phyloP scores from a whole-genome alignment of 164 flowering plant species.

The Houttuynia cordata region DNA sequence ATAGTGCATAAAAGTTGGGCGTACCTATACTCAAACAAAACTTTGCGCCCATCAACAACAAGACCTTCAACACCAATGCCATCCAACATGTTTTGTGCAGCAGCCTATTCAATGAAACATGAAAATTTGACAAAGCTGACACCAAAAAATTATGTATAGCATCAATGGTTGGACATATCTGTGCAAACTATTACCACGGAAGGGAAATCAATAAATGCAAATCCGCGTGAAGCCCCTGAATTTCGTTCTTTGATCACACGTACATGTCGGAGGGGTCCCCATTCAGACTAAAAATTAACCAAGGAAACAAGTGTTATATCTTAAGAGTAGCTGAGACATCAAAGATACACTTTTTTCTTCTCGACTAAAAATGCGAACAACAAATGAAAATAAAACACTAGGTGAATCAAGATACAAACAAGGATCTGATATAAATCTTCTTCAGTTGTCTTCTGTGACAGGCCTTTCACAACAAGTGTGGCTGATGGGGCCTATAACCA shows the following conservation, averaged over 20 bases:
- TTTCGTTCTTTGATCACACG: conserved; percentile 89
- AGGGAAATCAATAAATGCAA: conserved; percentile 96
- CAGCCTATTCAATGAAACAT: conserved; percentile 35
- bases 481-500: conserved; percentile 75
- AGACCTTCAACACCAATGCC: conserved; percentile 81
- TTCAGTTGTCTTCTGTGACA: conserved; percentile 88
- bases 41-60: conserved; percentile 82
- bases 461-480: conserved; percentile 94
- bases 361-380: background rate
- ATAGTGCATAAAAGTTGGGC: background rate
- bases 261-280: conserved; percentile 98
- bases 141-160: conserved; percentile 1
- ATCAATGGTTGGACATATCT: background rate
- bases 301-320: background rate
- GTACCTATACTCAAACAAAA: conserved; percentile 90
- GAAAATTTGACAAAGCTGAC: background rate
- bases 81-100: conserved; percentile 89
- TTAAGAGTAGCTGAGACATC: background rate
- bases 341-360: too few species aligned
- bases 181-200: conserved; percentile 48
- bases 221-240: conserved; percentile 92
- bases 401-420: conserved; percentile 23
- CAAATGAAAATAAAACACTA: background rate
- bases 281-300: conserved; percentile 58
- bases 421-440: conserved; percentile 90